These are phyloP conservation scores for Vitis hybrid DNA, from an alignment of 177 flowering plant genomes.

Conservation along the genomic window DNA sequence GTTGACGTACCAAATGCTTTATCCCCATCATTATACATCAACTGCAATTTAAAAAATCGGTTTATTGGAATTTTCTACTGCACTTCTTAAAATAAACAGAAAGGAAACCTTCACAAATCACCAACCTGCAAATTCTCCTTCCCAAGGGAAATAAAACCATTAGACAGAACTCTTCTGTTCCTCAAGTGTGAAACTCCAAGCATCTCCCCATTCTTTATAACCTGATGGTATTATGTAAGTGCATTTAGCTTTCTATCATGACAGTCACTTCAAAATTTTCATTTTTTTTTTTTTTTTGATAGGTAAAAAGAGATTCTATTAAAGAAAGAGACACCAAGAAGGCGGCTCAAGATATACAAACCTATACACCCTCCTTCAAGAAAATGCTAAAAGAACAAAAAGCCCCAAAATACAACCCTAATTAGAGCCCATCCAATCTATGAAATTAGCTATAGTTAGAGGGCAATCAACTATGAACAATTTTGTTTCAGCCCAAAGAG, in stretches of 20 bases:
- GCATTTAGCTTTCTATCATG: background rate
- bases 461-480: too few relatives aligned
- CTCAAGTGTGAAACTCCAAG: slow-evolving; percentile 97
- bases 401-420: too few relatives aligned
- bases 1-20: slow-evolving; percentile 96
- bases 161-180: slow-evolving; percentile 93
- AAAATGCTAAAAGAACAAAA: too few relatives aligned
- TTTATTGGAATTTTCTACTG: slow-evolving; percentile 10
- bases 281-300: too few relatives aligned
- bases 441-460: too few relatives aligned
- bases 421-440: too few relatives aligned
- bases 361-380: too few relatives aligned
- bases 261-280: too few relatives aligned
- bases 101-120: slow-evolving; percentile 2
- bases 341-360: too few relatives aligned
- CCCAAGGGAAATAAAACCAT: slow-evolving; percentile 82
- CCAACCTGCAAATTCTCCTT: slow-evolving; percentile 91
- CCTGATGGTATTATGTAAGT: slow-evolving; percentile 43
- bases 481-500: too few relatives aligned
- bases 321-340: too few relatives aligned
- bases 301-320: too few relatives aligned
- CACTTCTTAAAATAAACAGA: background rate
- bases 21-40: slow-evolving; percentile 98
- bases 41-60: slow-evolving; percentile 40
- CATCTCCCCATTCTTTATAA: slow-evolving; percentile 99